Evolutionary conservation across 2,329 filamentous ascomycete genomes (phyloP).

Genomic region (Pleomassaria siparia): DNA sequence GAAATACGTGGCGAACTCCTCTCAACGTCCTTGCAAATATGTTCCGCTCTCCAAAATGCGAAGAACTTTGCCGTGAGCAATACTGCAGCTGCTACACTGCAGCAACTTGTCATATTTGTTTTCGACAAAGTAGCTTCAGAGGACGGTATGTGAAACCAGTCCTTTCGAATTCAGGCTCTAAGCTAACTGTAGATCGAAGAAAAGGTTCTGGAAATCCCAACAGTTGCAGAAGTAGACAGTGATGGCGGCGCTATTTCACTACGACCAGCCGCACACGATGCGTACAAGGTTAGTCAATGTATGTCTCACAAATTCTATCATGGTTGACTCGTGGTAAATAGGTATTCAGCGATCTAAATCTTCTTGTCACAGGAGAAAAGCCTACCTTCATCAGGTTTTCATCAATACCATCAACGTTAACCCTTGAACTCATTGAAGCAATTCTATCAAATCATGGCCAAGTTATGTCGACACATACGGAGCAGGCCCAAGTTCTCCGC

Average conservation of each 20-base stretch:
- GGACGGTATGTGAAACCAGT: conserved; percentile 66
- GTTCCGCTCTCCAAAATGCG: conserved; percentile 84
- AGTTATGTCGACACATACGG: conserved; percentile 75
- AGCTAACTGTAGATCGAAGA: conserved; percentile 17
- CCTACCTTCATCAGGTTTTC: conserved; percentile 81
- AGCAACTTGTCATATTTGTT: conserved; percentile 87
- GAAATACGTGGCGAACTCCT: conserved; percentile 81
- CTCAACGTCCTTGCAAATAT: conserved; percentile 82
- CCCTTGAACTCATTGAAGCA: conserved; percentile 88
- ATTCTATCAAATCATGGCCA: conserved; percentile 82
- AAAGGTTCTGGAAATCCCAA: conserved; percentile 53
- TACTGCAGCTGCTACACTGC: conserved; percentile 92
- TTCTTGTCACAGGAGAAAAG: conserved; percentile 81
- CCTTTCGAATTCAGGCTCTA: not conserved
- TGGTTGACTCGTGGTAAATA: conserved; percentile 35
- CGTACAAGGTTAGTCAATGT: conserved; percentile 66
- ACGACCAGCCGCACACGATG: conserved; percentile 78
- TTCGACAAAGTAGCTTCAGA: conserved; percentile 88
- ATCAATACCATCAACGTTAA: conserved; percentile 76
- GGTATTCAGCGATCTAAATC: conserved; percentile 87
- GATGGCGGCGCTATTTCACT: conserved; percentile 67
- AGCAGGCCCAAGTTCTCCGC: conserved; percentile 78
- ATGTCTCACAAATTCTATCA: not conserved
- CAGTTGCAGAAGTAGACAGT: conserved; percentile 67
- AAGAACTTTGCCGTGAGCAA: conserved; percentile 94